Conservation (phyloP, 257 asterid genomes). For the Solanum etuberosum region DNA sequence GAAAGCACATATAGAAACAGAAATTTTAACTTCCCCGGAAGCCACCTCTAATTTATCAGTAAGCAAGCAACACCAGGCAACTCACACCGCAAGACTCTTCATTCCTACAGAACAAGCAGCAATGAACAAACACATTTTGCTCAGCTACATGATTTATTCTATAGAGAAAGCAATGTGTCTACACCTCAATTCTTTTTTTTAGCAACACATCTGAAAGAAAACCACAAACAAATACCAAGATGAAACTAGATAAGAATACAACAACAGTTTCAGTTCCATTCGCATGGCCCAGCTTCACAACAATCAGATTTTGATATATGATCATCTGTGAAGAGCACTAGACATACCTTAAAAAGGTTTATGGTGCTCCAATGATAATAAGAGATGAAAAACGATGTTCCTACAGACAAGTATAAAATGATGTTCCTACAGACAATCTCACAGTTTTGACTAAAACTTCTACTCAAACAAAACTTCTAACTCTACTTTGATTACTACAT, state of each 20-base stretch:
- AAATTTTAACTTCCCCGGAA: neutral
- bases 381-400: neutral
- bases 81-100: neutral
- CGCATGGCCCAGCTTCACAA: neutral
- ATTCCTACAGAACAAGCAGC: neutral
- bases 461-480: neutral
- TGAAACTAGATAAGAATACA: neutral
- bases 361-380: neutral
- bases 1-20: neutral
- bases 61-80: neutral
- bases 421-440: neutral
- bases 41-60: neutral
- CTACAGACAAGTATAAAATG: neutral
- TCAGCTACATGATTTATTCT: neutral
- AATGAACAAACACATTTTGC: neutral
- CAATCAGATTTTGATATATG: neutral
- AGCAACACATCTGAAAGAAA: neutral
- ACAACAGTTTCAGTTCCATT: neutral
- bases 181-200: neutral
- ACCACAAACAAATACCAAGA: neutral
- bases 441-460: neutral
- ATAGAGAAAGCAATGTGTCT: neutral
- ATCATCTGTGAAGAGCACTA: neutral
- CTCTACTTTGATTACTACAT: neutral
- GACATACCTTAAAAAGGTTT: neutral